Conservation (phyloP, 495 filamentous ascomycete genomes). For the Jackrogersella minutella region DNA sequence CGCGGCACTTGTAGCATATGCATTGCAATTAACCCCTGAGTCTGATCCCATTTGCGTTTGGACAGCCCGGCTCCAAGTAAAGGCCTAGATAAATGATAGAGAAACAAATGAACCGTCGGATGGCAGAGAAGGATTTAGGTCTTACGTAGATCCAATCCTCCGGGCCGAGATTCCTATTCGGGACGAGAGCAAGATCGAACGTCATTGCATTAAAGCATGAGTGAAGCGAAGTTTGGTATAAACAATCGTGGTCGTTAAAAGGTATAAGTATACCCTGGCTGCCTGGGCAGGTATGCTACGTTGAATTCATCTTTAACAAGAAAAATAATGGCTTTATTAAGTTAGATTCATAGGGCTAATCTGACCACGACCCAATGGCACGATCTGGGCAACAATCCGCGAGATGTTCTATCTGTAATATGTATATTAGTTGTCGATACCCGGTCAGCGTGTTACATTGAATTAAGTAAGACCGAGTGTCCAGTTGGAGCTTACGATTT, state of each 20-base stretch:
- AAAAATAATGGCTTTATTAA: neutral
- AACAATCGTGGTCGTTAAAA: neutral
- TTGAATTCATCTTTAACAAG: neutral
- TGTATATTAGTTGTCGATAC: neutral
- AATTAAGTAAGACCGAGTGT: slow-evolving; percentile 11
- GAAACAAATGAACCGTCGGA: neutral
- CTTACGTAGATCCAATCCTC: slow-evolving; percentile 5
- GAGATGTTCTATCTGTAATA: neutral
- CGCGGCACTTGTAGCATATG: slow-evolving; percentile 1
- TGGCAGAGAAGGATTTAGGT: slow-evolving; percentile 5
- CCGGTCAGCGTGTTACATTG: neutral
- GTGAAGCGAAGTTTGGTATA: neutral
- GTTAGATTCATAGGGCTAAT: neutral
- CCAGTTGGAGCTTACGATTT: slow-evolving; percentile 4
- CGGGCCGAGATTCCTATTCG: slow-evolving; percentile 21
- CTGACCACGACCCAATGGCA: neutral
- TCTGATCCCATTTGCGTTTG: neutral
- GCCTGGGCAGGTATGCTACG: neutral
- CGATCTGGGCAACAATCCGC: neutral
- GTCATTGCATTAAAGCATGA: slow-evolving; percentile 5
- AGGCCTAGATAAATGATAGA: neutral
- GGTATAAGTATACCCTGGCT: too few species aligned
- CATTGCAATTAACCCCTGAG: neutral
- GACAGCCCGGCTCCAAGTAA: neutral
- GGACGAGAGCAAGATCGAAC: neutral